phyloP scores from a whole-genome alignment of 306 rosid species.

The Fagus crenata region DNA sequence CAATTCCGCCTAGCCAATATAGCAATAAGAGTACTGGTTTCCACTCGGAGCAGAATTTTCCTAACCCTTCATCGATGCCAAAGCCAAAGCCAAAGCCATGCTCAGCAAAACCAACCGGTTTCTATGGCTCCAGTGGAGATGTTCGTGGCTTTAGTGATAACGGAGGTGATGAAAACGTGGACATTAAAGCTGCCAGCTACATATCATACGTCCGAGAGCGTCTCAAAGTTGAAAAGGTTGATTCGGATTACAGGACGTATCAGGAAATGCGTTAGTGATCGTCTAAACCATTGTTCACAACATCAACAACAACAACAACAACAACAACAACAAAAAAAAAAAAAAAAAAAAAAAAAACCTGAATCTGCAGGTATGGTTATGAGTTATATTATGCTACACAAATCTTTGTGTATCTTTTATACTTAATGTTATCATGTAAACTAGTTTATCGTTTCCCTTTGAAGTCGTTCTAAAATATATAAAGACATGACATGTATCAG shows the following conservation, averaged over 20 bases:
- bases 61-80: neutral
- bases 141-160: neutral
- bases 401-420: neutral
- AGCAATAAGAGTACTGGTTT: neutral
- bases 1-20: constrained; percentile 5
- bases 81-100: neutral
- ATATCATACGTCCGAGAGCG: constrained; percentile 33
- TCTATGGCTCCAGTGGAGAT: neutral
- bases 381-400: neutral
- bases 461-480: neutral
- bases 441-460: neutral
- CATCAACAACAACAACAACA: no score
- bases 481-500: no score
- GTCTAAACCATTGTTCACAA: neutral
- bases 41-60: neutral
- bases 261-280: neutral
- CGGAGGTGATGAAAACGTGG: constrained; percentile 31
- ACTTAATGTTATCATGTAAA: neutral
- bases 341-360: neutral
- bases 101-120: constrained; percentile 1
- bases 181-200: constrained; percentile 25
- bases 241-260: neutral
- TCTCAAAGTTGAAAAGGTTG: constrained; percentile 24
- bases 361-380: neutral
- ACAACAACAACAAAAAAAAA: no score